Base-by-base conservation (phyloP, 108 stramenopile genomes). In the Poteriospumella lacustris region DNA sequence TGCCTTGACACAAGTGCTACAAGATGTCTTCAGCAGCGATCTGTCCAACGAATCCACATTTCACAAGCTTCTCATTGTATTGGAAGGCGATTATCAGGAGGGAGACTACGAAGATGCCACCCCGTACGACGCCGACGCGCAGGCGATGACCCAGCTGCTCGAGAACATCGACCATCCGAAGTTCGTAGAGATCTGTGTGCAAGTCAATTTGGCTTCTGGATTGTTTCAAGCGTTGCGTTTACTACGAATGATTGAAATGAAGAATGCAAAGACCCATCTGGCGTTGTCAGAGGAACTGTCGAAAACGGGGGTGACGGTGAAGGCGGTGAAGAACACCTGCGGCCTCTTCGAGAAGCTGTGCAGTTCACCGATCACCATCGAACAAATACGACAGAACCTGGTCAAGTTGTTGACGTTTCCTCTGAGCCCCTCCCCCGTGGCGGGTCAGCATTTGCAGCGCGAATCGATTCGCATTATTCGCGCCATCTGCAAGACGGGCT, bases 391-490 rank as follows among this genome's bases (percentile, higher is more conserved):
- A 52, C 12, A 3, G 3, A 29, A 15, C 12, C 33, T 73, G 9
- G 47, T 56, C 5, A 73, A 73, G 47, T 42, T 73, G 5, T 73
- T 73, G 70, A 44, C 43, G 5, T 73, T 73, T 19, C 70, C 70
- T 34, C 31, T 73, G 3, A 12, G 44, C 36, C 5, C 33, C 26
- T 24, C 36, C 28, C 70, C 70, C 36, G 38, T 26, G 42, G 3
- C 9, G 9, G 70, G 70, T 28, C 38, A 29, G 15, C 70, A 73
- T 56, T 42, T 73, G 26, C 70, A 73, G 36, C 44, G 36, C 38
- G 31, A 73, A 9, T 3, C 47, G 12, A 5, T 31, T 73, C 3
- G 15, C 5, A 24, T 73, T n/a, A 24, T 42, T 9, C 12, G 5
- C 9, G 42, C 12, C 12, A 73, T 73, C 33, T 73, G 70, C 36